A percentile compares a stretch with the other conserved stretches of the same genome.
Conservation (phyloP, 75 land plant genomes). For the Selaginella moellendorffii region DNA sequence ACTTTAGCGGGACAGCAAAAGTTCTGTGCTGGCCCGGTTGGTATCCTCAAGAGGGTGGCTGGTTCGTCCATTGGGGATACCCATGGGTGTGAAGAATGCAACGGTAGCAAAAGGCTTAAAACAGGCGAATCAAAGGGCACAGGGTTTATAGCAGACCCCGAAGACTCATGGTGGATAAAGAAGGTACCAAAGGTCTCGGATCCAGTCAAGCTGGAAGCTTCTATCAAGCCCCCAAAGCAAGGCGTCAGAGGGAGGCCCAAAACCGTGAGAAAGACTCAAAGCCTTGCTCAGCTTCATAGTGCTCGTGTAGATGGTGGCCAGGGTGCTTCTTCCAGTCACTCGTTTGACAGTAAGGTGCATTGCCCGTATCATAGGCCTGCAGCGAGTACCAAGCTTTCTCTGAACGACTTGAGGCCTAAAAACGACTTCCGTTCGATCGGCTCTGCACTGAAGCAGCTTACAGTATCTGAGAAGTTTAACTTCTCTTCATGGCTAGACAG, state of each 20-base stretch:
- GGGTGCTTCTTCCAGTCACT: constrained; percentile 79
- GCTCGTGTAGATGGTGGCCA: constrained; percentile 80
- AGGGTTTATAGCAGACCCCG: constrained; percentile 51
- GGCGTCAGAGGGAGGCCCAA: constrained; percentile 63
- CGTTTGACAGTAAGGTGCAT: constrained; percentile 50
- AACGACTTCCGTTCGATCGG: constrained; percentile 54
- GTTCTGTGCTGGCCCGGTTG: no score
- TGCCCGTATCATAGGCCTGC: constrained; percentile 67
- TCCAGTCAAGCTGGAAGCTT: constrained; percentile 47
- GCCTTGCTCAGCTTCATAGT: constrained; percentile 77
- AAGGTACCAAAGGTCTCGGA: constrained; percentile 48
- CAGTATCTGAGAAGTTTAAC: constrained; percentile 42
- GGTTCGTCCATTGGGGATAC: constrained; percentile 28
- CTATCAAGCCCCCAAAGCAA: constrained; percentile 42
- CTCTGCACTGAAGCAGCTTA: constrained; percentile 40
- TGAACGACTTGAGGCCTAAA: neutral
- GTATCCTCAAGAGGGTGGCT: neutral
- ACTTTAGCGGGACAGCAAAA: constrained; percentile 8
- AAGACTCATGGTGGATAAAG: constrained; percentile 58
- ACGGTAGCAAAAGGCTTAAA: constrained; percentile 56
- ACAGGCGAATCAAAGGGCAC: constrained; percentile 30
- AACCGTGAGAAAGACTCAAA: constrained; percentile 63
- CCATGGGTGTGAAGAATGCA: constrained; percentile 91
- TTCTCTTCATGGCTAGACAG: constrained; percentile 47
- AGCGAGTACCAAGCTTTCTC: no score